Evolutionary conservation across 805 yeast genomes (phyloP).

Genomic region (Jamesozyma piceae): DNA sequence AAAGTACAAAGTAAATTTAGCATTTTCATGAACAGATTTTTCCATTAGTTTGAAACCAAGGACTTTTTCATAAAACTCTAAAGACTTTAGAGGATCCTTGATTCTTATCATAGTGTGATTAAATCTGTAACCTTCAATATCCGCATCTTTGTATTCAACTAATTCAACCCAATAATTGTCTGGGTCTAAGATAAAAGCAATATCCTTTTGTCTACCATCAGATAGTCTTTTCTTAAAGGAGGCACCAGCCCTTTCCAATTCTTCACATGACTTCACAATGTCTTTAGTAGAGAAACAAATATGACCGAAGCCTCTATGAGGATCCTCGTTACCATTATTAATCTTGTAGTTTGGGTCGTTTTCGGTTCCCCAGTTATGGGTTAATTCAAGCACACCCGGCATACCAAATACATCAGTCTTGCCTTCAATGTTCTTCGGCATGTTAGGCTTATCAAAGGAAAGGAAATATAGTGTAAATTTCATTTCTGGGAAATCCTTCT

Average conservation of each 20-base stretch:
- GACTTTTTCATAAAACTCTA: constrained; percentile 68
- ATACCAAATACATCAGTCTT: constrained; percentile 23
- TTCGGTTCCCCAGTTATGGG: constrained; percentile 73
- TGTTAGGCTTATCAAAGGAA: constrained; percentile 32
- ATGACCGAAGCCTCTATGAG: constrained; percentile 89
- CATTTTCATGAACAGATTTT: constrained; percentile 48
- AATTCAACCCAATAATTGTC: constrained; percentile 96
- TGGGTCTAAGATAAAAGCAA: constrained; percentile 92
- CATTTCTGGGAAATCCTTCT: constrained; percentile 43
- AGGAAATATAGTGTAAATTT: constrained; percentile 63
- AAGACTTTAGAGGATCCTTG: constrained; percentile 67
- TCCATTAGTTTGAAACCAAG: constrained; percentile 73
- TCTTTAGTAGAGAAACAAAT: constrained; percentile 81
- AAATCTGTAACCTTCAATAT: constrained; percentile 34
- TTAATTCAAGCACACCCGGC: constrained; percentile 70
- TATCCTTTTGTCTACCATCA: constrained; percentile 88
- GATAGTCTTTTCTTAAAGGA: constrained; percentile 69
- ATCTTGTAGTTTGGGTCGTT: constrained; percentile 44
- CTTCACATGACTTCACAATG: constrained; percentile 50
- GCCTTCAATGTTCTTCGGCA: constrained; percentile 35
- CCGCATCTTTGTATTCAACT: constrained; percentile 55
- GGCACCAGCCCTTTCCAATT: constrained; percentile 54
- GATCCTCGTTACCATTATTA: constrained; percentile 77
- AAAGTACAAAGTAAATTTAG: constrained; percentile 79
- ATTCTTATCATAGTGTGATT: constrained; percentile 93